A percentile compares a stretch with the other conserved stretches of the same genome.
These are phyloP conservation scores for Gossypium laxum DNA, from an alignment of 441 rosid genomes.

Conservation along the genomic window DNA sequence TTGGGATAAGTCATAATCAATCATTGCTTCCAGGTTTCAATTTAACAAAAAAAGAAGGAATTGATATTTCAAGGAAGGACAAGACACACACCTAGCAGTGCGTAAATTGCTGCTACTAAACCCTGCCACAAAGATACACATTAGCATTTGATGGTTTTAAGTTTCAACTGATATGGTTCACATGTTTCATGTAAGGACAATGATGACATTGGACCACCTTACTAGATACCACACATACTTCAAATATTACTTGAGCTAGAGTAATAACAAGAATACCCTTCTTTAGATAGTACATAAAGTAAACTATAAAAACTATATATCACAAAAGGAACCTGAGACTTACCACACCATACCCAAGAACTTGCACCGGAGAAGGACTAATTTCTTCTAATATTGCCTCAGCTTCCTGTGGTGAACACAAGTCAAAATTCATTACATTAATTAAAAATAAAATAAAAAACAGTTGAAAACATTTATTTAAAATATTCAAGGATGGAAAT, in stretches of 20 bases:
- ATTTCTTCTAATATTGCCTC: constrained; percentile 83
- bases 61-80: neutral
- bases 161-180: neutral
- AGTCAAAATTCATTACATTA: constrained; percentile 12
- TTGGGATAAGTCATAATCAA: neutral
- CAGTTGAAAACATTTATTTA: neutral
- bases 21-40: neutral
- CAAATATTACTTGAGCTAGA: neutral
- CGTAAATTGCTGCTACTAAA: constrained; percentile 46
- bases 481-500: neutral
- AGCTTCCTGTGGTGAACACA: constrained; percentile 55
- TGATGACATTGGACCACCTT: neutral
- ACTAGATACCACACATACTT: neutral
- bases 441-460: neutral
- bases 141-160: constrained; percentile 9
- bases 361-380: constrained; percentile 70
- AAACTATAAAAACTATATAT: neutral
- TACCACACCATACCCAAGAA: constrained; percentile 73
- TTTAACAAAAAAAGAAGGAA: neutral
- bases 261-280: neutral
- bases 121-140: constrained; percentile 45
- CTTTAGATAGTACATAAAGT: neutral
- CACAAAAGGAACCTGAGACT: constrained; percentile 19
- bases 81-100: constrained; percentile 49
- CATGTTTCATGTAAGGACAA: neutral